A percentile compares a stretch with the other conserved stretches of the same genome.
Conservation (phyloP, 352 stramenopile genomes). For the Pythium pectinolyticum region DNA sequence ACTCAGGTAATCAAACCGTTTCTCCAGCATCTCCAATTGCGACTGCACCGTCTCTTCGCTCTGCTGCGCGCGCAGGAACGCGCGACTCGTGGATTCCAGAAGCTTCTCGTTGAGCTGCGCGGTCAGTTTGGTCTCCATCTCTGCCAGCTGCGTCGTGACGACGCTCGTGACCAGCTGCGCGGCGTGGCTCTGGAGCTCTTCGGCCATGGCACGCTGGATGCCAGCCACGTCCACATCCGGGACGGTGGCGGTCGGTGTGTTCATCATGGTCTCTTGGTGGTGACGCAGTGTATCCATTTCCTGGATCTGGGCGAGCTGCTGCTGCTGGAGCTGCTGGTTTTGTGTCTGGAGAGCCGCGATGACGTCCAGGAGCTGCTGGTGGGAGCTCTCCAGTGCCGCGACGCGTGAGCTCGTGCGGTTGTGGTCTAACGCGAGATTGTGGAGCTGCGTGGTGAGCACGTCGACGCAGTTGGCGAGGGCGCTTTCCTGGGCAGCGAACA, state of each 20-base stretch:
- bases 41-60: conserved; percentile 48
- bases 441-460: conserved; percentile 54
- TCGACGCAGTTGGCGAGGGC: conserved; percentile 52
- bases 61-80: conserved; percentile 30
- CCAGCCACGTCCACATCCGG: conserved; percentile 9
- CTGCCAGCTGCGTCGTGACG: conserved; percentile 26
- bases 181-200: conserved; percentile 29
- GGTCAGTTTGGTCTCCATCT: conserved; percentile 36
- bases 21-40: conserved; percentile 62
- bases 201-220: conserved; percentile 17
- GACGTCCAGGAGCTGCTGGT: conserved; percentile 30
- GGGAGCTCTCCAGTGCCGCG: conserved; percentile 37
- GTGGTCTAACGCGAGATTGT: conserved; percentile 42
- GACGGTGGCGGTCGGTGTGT: not conserved
- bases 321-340: conserved; percentile 28
- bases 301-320: conserved; percentile 12
- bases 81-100: conserved; percentile 32
- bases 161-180: conserved; percentile 17
- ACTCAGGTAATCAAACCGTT: conserved; percentile 70
- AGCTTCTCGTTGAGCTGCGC: conserved; percentile 32
- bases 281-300: conserved; percentile 4
- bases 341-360: conserved; percentile 25
- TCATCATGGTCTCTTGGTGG: no score
- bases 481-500: conserved; percentile 63
- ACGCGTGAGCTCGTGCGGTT: conserved; percentile 35